These are phyloP conservation scores for Candida mesenterica DNA, from an alignment of 1,139 yeast species.

Conservation along the genomic window DNA sequence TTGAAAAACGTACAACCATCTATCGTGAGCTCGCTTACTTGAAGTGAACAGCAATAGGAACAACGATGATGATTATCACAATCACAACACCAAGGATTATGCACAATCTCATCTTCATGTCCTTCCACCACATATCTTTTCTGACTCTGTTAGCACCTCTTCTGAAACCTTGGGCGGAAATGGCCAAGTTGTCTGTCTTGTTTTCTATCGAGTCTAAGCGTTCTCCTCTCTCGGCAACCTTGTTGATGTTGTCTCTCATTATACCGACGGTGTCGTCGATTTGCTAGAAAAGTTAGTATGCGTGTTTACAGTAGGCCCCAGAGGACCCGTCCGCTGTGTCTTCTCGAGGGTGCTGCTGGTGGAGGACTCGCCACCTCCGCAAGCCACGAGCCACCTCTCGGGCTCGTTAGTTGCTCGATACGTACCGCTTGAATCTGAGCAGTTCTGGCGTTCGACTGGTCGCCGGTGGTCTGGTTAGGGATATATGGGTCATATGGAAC, in stretches of 20 bases:
- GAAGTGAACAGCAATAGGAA: constrained; percentile 91
- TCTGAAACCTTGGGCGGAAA: constrained; percentile 92
- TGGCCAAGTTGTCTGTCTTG: constrained; percentile 90
- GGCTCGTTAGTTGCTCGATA: no score
- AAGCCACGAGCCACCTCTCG: no score
- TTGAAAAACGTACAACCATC: not conserved
- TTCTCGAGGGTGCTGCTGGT: no score
- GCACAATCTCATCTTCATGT: constrained; percentile 94
- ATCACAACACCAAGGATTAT: constrained; percentile 77
- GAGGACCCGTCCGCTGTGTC: no score
- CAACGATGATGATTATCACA: constrained; percentile 82
- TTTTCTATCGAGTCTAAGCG: constrained; percentile 90
- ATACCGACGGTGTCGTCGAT: constrained; percentile 96
- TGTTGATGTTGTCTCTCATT: constrained; percentile 96
- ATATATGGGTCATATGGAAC: constrained; percentile 91
- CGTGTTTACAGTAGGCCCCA: no score
- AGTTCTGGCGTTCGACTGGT: constrained; percentile 61
- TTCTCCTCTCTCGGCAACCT: constrained; percentile 94
- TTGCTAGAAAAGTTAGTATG: constrained; percentile 48
- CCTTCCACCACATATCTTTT: constrained; percentile 99
- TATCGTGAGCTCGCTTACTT: constrained; percentile 24
- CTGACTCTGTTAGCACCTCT: constrained; percentile 97
- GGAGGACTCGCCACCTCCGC: no score
- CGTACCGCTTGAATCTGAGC: constrained; percentile 84
- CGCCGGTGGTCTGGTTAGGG: constrained; percentile 59